phyloP scores from a whole-genome alignment of 2,329 filamentous ascomycete species.

The Xylariaceae sp. region DNA sequence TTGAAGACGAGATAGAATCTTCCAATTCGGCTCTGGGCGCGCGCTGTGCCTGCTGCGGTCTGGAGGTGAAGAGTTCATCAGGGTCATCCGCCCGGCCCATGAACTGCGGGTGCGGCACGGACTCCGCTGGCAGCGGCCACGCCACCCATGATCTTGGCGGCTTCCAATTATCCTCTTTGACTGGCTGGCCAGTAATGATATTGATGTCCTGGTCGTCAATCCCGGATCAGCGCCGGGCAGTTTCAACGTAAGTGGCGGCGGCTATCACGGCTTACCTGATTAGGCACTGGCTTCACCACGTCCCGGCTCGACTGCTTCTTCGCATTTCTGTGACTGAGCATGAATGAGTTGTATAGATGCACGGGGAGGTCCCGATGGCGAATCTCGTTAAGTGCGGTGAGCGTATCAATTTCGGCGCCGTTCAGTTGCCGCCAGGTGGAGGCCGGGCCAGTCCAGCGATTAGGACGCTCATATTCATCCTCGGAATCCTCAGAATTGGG shows the following conservation, averaged over 20 bases:
- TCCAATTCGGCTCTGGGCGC: constrained; percentile 59
- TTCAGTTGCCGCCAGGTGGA: constrained; percentile 64
- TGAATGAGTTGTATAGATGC: constrained; percentile 76
- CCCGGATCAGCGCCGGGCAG: neutral
- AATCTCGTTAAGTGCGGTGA: constrained; percentile 57
- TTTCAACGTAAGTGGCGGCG: constrained; percentile 5
- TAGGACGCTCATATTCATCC: constrained; percentile 50
- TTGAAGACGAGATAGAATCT: constrained; percentile 62
- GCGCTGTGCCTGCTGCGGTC: constrained; percentile 35
- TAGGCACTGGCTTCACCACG: constrained; percentile 19
- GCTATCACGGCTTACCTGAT: constrained; percentile 30
- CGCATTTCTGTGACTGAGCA: constrained; percentile 50
- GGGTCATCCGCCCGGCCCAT: constrained; percentile 36
- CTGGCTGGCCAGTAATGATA: constrained; percentile 24
- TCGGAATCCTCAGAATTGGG: constrained; percentile 40
- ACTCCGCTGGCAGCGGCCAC: constrained; percentile 66
- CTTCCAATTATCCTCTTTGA: constrained; percentile 38
- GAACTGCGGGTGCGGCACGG: constrained; percentile 57
- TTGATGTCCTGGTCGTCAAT: constrained; percentile 26
- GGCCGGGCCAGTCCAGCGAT: constrained; percentile 64
- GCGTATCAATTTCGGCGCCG: constrained; percentile 56
- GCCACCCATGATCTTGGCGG: constrained; percentile 68
- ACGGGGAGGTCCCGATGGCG: constrained; percentile 62
- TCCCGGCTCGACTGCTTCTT: constrained; percentile 7
- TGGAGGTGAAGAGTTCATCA: constrained; percentile 47